Conservation (phyloP, 305 asterid genomes). For the Caryopteris hybrid region DNA sequence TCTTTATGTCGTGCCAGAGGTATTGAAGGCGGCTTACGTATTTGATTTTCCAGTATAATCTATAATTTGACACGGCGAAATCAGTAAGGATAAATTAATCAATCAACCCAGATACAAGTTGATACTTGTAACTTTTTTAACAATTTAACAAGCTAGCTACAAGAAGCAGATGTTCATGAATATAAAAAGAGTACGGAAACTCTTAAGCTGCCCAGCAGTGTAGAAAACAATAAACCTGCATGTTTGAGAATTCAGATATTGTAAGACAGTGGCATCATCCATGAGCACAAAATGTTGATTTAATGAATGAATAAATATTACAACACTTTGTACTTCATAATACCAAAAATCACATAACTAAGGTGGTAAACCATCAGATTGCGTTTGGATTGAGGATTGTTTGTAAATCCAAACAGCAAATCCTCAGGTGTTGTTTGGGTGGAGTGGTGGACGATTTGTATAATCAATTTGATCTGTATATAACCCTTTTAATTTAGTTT, state of each 20-base stretch:
- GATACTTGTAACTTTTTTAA: not conserved
- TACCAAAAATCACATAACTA: no score
- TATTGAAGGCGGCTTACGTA: conserved; percentile 86
- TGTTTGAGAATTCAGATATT: no score
- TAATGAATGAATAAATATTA: not conserved
- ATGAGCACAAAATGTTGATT: not conserved
- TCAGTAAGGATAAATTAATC: not conserved
- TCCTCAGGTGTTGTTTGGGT: not conserved
- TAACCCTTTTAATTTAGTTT: not conserved
- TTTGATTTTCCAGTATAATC: conserved; percentile 91
- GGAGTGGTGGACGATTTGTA: not conserved
- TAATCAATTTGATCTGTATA: not conserved
- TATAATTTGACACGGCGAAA: conserved; percentile 14
- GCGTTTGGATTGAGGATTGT: not conserved
- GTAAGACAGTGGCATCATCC: not conserved
- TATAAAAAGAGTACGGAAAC: not conserved
- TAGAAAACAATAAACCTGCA: not conserved
- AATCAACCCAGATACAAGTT: not conserved
- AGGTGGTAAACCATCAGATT: not conserved
- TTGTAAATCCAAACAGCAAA: not conserved
- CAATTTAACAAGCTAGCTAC: not conserved
- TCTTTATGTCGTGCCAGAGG: conserved; percentile 89
- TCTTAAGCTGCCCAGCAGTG: not conserved
- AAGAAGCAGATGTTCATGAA: not conserved
- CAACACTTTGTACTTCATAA: not conserved